phyloP scores from a whole-genome alignment of 495 filamentous ascomycete genomes.

The Lophiotrema nucula region DNA sequence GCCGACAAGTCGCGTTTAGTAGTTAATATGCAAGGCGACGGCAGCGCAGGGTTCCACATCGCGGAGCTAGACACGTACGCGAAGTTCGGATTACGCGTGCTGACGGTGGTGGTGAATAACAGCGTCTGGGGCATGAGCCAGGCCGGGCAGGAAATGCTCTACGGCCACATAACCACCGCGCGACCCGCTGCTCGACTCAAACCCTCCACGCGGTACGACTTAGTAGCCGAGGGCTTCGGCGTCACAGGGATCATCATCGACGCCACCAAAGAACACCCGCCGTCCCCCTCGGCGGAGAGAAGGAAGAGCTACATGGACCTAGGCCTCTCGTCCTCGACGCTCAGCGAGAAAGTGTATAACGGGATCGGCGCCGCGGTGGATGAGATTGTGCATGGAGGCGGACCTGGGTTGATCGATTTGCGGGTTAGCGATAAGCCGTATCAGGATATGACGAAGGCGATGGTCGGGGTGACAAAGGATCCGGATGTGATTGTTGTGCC shows the following conservation, averaged over 20 bases:
- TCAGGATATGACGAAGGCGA: constrained; percentile 25
- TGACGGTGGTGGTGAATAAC: constrained; percentile 33
- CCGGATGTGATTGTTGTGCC: constrained; percentile 37
- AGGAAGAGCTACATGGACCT: constrained; percentile 12
- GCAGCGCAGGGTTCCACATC: constrained; percentile 35
- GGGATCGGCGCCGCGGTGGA: constrained; percentile 12
- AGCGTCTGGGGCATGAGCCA: constrained; percentile 32
- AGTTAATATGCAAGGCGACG: constrained; percentile 36
- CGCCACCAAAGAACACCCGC: constrained; percentile 13
- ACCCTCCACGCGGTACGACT: constrained; percentile 26
- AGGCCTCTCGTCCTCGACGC: background rate
- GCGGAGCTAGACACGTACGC: constrained; percentile 34
- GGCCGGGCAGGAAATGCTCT: constrained; percentile 34
- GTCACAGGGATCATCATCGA: background rate
- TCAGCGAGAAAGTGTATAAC: constrained; percentile 3
- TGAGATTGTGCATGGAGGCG: constrained; percentile 19
- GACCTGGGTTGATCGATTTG: constrained; percentile 27
- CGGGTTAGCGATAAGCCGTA: constrained; percentile 17
- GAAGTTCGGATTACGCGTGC: constrained; percentile 24
- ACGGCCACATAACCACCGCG: constrained; percentile 1
- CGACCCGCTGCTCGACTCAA: constrained; percentile 25
- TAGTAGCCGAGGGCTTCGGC: constrained; percentile 33
- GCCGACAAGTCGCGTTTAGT: constrained; percentile 22
- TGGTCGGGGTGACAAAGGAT: constrained; percentile 34
- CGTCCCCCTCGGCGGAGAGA: constrained; percentile 4